Evolutionary conservation across 331 rosid genomes (phyloP).

Genomic region (Dryas integrifolia): DNA sequence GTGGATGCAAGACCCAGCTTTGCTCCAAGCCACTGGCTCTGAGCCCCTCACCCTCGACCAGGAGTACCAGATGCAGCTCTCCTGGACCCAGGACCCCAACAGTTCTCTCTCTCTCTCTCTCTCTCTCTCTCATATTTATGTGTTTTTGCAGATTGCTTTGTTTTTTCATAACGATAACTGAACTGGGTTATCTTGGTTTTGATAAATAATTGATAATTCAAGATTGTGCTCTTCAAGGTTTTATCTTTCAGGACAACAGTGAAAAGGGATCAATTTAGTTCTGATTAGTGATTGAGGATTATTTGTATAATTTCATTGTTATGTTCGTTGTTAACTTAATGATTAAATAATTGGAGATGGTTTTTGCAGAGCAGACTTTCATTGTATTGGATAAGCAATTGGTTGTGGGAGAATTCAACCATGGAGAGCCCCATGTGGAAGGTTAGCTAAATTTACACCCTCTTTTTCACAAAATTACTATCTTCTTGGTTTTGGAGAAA

Average conservation of each 20-base stretch:
- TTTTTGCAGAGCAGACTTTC: conserved; percentile 72
- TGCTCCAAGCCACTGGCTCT: conserved; percentile 83
- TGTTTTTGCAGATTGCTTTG: not conserved
- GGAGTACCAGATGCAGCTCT: conserved; percentile 81
- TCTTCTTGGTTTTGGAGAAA: not conserved
- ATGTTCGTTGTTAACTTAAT: not conserved
- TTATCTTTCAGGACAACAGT: not conserved
- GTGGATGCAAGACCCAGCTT: conserved; percentile 82
- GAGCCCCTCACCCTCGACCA: conserved; percentile 80
- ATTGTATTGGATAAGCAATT: conserved; percentile 67
- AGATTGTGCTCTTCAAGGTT: not conserved
- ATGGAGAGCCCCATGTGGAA: conserved; percentile 70
- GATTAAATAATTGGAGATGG: conserved; percentile 14
- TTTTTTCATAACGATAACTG: not conserved
- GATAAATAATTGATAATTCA: not conserved
- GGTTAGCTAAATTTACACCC: conserved; percentile 37
- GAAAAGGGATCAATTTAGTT: not conserved
- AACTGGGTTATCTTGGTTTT: conserved; percentile 22
- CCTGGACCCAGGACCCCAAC: conserved; percentile 80
- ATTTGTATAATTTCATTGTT: not conserved
- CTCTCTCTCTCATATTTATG: conserved; percentile 13
- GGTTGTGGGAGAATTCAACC: conserved; percentile 54
- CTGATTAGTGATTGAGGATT: not conserved
- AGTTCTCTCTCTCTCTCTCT: conserved; percentile 41
- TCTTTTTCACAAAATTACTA: not conserved